Base-by-base conservation (phyloP, 768 basidiomycete species). In the Xerocomus spinulosus region DNA sequence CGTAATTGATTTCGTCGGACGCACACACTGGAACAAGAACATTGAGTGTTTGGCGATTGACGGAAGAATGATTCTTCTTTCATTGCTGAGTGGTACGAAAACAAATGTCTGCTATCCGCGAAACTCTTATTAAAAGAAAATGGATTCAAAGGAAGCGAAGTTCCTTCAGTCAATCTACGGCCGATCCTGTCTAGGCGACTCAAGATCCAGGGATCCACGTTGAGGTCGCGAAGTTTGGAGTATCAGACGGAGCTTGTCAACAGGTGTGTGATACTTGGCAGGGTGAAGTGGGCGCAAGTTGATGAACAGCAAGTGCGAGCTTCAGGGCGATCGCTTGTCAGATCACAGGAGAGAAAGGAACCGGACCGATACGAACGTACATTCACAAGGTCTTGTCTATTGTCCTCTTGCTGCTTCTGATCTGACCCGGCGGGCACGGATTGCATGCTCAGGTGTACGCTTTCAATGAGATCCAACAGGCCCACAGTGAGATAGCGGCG, bases 201-300 rank as follows among this genome's bases (percentile, higher is more conserved):
- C 42, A 82, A 83, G 21, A 84, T 97, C 42, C 84, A 92, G 66
- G 92, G 93, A 18, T 89, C 90, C 18, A 95, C 92, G 2, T 71
- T 96, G 25, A 82, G 92, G 20, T 80, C 85, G 25, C 81, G 90
- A 37, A 77, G 80, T 21, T 58, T 73, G n/a, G 71, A 76, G 52
- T 96, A 95, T 65, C 92, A 96, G 66, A 74, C 78, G 4, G 77
- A 85, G 18, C 73, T 95, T 42, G 76, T 89, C 46, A 62, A 67
- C 35, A 74, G 73, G 85, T 82, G 52, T 41, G 72, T 58, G 14
- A 24, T 26, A 4, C n/a, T 25, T 15, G 5, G 42, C 20, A 35
- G 37, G 18, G 17, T 40, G 15, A 1, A 18, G 34, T 15, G 23
- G 26, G 43, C 9, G 13, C 17, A 20, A 24, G 15, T 17, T 43